Evolutionary conservation across 2,329 filamentous ascomycete species (phyloP).

Genomic region (Fusarium sp.): DNA sequence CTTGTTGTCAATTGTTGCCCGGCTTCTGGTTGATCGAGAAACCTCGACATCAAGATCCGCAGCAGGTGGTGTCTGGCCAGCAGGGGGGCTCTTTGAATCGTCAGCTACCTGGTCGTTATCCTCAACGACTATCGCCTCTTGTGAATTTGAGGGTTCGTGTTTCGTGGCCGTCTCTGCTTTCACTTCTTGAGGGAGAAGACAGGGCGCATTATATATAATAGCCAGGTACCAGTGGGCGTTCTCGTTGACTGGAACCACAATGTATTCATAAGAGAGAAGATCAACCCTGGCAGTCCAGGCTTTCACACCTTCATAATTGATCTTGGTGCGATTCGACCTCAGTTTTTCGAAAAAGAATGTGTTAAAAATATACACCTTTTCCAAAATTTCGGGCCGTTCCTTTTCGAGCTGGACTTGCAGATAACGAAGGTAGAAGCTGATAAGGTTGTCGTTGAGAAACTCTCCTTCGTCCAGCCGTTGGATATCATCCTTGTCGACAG

Average conservation of each 20-base stretch:
- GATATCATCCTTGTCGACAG: constrained; percentile 80
- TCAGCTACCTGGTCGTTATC: constrained; percentile 18
- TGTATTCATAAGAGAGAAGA: constrained; percentile 86
- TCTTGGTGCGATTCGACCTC: constrained; percentile 70
- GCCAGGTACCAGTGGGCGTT: constrained; percentile 92
- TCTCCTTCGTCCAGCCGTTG: constrained; percentile 83
- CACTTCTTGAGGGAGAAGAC: constrained; percentile 60
- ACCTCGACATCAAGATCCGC: constrained; percentile 46
- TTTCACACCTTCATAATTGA: constrained; percentile 88
- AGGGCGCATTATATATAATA: constrained; percentile 90
- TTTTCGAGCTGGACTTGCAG: constrained; percentile 72
- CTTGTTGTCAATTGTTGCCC: constrained; percentile 9
- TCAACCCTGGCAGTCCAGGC: constrained; percentile 90
- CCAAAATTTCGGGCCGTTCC: constrained; percentile 66
- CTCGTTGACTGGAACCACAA: constrained; percentile 93
- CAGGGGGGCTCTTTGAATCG: constrained; percentile 28
- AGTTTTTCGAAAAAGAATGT: constrained; percentile 91
- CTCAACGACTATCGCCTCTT: constrained; percentile 35
- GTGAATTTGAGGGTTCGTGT: constrained; percentile 14
- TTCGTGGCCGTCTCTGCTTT: constrained; percentile 12
- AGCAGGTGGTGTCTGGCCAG: constrained; percentile 42
- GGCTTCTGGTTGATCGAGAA: constrained; percentile 17
- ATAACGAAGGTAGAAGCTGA: constrained; percentile 87
- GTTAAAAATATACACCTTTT: constrained; percentile 88
- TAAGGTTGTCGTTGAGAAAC: constrained; percentile 92